A percentile compares a stretch with the other conserved stretches of the same genome.
Evolutionary conservation across 2,329 filamentous ascomycete genomes (phyloP).

Genomic region (Aspergillus sp.): DNA sequence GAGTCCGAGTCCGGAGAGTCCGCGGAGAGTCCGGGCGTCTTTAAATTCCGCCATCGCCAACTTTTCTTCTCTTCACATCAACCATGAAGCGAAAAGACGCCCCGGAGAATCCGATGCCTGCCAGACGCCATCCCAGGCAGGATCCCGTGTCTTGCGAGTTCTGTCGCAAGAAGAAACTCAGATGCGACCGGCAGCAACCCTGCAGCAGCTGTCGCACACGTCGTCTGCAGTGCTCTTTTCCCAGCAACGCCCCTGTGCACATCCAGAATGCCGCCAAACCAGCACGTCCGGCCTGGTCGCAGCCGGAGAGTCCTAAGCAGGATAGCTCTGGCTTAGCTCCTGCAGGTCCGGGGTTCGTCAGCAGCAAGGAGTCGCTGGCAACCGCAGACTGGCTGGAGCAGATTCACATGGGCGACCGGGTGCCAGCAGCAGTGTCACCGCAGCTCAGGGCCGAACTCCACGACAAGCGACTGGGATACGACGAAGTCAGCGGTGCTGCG

Average conservation of each 20-base stretch:
- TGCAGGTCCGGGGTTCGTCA: neutral
- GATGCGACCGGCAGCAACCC: slow-evolving; percentile 54
- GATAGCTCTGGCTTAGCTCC: neutral
- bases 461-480: neutral
- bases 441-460: slow-evolving; percentile 19
- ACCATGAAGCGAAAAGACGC: slow-evolving; percentile 25
- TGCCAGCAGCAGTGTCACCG: slow-evolving; percentile 23
- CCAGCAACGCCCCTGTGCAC: neutral
- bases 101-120: neutral
- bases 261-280: neutral
- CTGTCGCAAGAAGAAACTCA: slow-evolving; percentile 49
- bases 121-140: slow-evolving; percentile 28
- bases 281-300: no score
- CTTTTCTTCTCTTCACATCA: neutral
- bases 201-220: slow-evolving; percentile 49
- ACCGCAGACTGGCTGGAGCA: slow-evolving; percentile 31
- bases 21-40: slow-evolving; percentile 21
- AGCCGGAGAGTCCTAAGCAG: neutral
- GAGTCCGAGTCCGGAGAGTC: slow-evolving; percentile 1
- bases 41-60: neutral
- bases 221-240: slow-evolving; percentile 24
- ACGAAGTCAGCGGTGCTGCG: neutral
- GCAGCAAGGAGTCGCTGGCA: slow-evolving; percentile 19
- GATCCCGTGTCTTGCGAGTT: slow-evolving; percentile 43
- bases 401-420: slow-evolving; percentile 29